Conservation (phyloP, 1,284 basidiomycete species). For the Cutaneotrichosporon arboriforme region DNA sequence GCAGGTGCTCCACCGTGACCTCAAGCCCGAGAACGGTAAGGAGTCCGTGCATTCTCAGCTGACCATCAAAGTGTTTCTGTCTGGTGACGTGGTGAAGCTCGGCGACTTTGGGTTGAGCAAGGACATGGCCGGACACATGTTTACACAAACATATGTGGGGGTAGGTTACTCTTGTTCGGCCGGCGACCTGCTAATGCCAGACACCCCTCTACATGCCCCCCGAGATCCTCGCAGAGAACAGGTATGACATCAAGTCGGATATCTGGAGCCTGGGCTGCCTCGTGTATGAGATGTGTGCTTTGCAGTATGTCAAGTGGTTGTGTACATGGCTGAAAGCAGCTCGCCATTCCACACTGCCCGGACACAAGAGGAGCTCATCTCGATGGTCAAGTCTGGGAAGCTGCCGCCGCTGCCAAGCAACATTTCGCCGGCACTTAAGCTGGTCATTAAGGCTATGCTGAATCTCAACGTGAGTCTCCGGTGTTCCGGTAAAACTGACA, state of each 20-base stretch:
- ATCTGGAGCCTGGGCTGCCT: slow-evolving; percentile 97
- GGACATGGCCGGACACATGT: slow-evolving; percentile 74
- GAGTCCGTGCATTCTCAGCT: background rate
- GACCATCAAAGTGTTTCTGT: slow-evolving; percentile 33
- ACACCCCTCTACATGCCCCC: slow-evolving; percentile 99
- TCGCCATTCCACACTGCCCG: slow-evolving; percentile 46
- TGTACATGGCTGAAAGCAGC: slow-evolving; percentile 16
- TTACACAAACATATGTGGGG: slow-evolving; percentile 94
- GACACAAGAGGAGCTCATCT: slow-evolving; percentile 44
- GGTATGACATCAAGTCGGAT: slow-evolving; percentile 94
- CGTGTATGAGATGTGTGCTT: slow-evolving; percentile 89
- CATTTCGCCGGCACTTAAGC: slow-evolving; percentile 35
- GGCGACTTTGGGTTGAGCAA: slow-evolving; percentile 96
- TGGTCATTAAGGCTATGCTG: slow-evolving; percentile 43
- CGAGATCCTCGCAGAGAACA: slow-evolving; percentile 90
- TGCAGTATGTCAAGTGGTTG: slow-evolving; percentile 53
- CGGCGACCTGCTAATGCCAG: slow-evolving; percentile 47
- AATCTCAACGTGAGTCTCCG: slow-evolving; percentile 35
- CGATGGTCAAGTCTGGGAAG: slow-evolving; percentile 44
- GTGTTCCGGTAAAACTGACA: background rate
- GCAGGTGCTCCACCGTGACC: slow-evolving; percentile 85
- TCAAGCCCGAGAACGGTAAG: slow-evolving; percentile 94
- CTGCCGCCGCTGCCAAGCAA: slow-evolving; percentile 39
- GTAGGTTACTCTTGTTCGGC: slow-evolving; percentile 56
- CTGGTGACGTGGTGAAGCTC: slow-evolving; percentile 65